These are phyloP conservation scores for Protostelium mycophagum DNA, from an alignment of 78 protist genomes.

Conservation along the genomic window DNA sequence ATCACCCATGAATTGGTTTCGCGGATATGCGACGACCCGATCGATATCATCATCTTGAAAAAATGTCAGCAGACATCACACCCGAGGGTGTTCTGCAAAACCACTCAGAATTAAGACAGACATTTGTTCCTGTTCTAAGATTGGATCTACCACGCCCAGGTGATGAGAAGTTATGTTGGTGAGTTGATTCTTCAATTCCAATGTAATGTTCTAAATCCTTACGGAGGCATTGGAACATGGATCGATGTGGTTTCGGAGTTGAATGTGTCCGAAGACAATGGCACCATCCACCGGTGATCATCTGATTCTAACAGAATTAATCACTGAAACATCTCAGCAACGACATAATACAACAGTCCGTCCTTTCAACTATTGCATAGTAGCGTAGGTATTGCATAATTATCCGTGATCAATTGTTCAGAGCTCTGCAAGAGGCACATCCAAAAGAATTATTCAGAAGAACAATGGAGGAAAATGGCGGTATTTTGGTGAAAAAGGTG, in stretches of 20 bases:
- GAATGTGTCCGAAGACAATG: not conserved
- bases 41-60: no score
- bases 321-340: not conserved
- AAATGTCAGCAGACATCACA: no score
- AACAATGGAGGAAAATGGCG: not conserved
- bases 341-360: not conserved
- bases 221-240: not conserved
- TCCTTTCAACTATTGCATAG: not conserved
- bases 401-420: not conserved
- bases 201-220: no score
- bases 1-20: no score
- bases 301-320: not conserved
- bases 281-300: not conserved
- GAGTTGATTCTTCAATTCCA: no score
- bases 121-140: no score
- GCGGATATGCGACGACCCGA: no score
- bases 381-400: not conserved
- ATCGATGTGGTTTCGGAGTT: not conserved
- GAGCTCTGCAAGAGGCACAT: not conserved
- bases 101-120: no score
- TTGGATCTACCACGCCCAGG: no score
- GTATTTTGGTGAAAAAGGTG: not conserved
- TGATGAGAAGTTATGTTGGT: no score
- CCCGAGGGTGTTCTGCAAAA: no score
- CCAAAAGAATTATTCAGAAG: not conserved